Evolutionary conservation across 163 green algal genomes (phyloP), one percentile per base, ranked within the genome.

Genomic region (Scenedesmus sp.): DNA sequence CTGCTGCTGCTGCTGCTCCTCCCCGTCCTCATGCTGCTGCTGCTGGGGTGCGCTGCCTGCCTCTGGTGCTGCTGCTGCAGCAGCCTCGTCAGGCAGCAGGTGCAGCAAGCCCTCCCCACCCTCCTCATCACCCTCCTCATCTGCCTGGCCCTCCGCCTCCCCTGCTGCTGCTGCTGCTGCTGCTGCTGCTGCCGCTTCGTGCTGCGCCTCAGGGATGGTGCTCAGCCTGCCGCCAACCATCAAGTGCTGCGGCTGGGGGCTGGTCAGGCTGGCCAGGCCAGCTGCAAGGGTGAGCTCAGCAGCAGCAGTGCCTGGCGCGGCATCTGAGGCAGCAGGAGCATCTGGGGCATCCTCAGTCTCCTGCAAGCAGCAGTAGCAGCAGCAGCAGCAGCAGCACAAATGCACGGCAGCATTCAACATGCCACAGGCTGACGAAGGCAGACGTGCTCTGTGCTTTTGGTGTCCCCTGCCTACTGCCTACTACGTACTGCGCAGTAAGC

Each of bases 21-120:
- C 16, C 12, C 23, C 70, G 1, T 79, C 23, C 70, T 13, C 70
- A 23, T 79, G 5, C 23, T 52, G 3, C 23, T 52, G 70, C 70
- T 79, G 70, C 4, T 79, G 70, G 10, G 70, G 70, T 79, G 70
- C 70, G 70, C 70, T 79, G 70, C 70, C 70, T 79, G 70, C 70
- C 70, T 79, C 70, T 52, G 70, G 70, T 79, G 70, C 70, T 79
- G 70, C 70, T 79, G 70, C 70, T 79, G 70, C 46, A 23, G 5
- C 70, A 79, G 70, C 70, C 70, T 52, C 70, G 13, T 79, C 70
- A 79, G 70, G 70, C 70, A 79, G 70, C 70, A 79, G 70, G 12
- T 23, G 23, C 70, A 79, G 23, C 23, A 79, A 23, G 70, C 46
- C 70, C 70, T 79, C 66, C n/a, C 66, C 3, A 34, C 66, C 23